Conservation (phyloP, 2,329 filamentous ascomycete genomes). For the Lachnellula suecica region DNA sequence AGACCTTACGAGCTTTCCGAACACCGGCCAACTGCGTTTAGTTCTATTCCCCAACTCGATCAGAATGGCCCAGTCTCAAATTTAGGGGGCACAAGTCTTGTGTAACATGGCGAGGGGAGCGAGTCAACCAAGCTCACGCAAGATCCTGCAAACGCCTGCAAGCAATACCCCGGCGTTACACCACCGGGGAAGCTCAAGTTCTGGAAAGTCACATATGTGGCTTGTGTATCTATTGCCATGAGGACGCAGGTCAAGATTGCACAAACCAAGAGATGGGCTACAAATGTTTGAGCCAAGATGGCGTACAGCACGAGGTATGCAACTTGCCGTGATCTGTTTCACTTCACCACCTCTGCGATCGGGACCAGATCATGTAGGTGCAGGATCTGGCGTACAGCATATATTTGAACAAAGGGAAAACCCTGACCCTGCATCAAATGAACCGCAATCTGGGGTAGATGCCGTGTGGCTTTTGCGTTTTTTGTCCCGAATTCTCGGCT, state of each 20-base stretch:
- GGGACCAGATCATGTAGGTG: neutral
- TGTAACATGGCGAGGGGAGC: neutral
- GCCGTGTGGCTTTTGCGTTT: neutral
- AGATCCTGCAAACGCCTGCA: slow-evolving; percentile 18
- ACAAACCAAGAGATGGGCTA: neutral
- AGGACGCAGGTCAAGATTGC: neutral
- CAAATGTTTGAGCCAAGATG: slow-evolving; percentile 1
- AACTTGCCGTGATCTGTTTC: neutral
- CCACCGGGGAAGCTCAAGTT: slow-evolving; percentile 12
- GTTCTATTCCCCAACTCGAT: neutral
- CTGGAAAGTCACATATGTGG: slow-evolving; percentile 9
- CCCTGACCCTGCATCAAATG: neutral
- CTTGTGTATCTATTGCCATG: neutral
- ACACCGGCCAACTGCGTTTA: neutral
- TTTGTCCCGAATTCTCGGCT: neutral
- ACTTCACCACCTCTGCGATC: neutral
- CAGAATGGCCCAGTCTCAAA: neutral
- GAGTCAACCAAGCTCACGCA: neutral
- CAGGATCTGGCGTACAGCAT: neutral
- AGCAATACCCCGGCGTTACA: slow-evolving; percentile 14
- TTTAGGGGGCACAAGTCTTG: neutral
- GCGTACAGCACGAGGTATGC: neutral
- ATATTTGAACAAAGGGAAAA: neutral
- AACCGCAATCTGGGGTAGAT: neutral
- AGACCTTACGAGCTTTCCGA: neutral